Conservation (phyloP, 306 rosid species). For the Canavalia gladiata region DNA sequence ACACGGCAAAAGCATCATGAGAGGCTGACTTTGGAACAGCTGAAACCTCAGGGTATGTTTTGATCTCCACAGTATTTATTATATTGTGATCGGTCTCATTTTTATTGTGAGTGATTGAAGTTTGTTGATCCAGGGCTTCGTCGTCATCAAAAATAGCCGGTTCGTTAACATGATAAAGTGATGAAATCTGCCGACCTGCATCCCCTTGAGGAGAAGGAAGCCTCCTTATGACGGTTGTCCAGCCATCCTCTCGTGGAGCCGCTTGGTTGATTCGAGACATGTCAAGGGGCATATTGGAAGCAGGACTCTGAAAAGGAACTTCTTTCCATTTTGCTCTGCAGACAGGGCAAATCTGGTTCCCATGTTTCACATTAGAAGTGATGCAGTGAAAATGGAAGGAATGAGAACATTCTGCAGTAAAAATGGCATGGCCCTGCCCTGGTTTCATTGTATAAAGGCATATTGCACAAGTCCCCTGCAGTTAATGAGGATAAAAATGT, state of each 20-base stretch:
- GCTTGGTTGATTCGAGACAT: constrained; percentile 59
- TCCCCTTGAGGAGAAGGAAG: constrained; percentile 67
- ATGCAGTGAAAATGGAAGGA: constrained; percentile 96
- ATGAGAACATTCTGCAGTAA: constrained; percentile 97
- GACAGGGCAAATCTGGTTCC: constrained; percentile 92
- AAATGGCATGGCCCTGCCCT: constrained; percentile 95
- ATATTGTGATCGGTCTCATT: constrained; percentile 51
- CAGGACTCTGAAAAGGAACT: constrained; percentile 80
- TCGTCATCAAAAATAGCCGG: constrained; percentile 84
- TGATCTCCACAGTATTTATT: constrained; percentile 62
- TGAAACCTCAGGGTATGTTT: constrained; percentile 82
- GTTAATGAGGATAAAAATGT: constrained; percentile 48
- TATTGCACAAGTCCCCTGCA: constrained; percentile 91
- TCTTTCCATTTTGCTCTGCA: constrained; percentile 98
- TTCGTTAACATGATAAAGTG: constrained; percentile 66
- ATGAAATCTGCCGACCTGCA: constrained; percentile 59
- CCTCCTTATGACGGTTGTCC: constrained; percentile 63
- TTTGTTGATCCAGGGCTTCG: constrained; percentile 72
- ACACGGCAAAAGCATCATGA: constrained; percentile 70
- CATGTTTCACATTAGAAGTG: constrained; percentile 95
- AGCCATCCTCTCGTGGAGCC: constrained; percentile 64
- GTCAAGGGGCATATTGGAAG: constrained; percentile 57
- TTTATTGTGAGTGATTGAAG: constrained; percentile 51
- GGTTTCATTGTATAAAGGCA: constrained; percentile 84
- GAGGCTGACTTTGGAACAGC: constrained; percentile 76